phyloP scores from a whole-genome alignment of 1,139 yeast species.

The Scheffersomyces lignicola region DNA sequence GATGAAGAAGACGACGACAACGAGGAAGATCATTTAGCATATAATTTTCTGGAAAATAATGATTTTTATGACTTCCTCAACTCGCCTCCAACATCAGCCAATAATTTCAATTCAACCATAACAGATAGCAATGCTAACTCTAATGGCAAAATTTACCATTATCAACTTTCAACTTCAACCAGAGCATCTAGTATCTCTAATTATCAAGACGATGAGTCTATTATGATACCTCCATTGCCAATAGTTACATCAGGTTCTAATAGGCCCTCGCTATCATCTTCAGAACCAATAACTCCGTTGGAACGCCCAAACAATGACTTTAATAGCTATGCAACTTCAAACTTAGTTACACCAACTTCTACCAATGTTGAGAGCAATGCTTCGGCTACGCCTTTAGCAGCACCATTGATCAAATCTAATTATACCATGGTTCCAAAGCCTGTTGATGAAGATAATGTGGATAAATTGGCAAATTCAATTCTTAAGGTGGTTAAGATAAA shows the following conservation, averaged over 20 bases:
- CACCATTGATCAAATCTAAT: background rate
- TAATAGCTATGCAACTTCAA: background rate
- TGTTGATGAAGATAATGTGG: conserved; percentile 14
- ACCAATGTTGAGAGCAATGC: background rate
- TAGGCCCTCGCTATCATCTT: background rate
- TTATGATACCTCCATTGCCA: conserved; percentile 4
- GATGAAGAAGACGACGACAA: conserved; percentile 1
- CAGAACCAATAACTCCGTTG: background rate
- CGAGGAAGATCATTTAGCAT: background rate
- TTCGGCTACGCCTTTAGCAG: background rate
- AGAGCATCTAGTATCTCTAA: conserved; percentile 2
- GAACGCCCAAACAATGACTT: background rate
- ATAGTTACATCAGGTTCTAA: background rate
- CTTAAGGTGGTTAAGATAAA: conserved; percentile 16
- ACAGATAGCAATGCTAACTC: background rate
- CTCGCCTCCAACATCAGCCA: background rate
- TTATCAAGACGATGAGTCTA: conserved; percentile 3
- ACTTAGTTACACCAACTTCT: conserved; percentile 1
- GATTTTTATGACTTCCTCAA: conserved; percentile 1
- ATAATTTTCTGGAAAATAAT: background rate
- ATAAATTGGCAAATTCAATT: conserved; percentile 19
- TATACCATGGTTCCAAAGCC: background rate
- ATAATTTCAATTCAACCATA: conserved; percentile 1
- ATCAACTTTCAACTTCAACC: conserved; percentile 1
- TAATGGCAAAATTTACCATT: background rate